Evolutionary conservation across 2,329 filamentous ascomycete species (phyloP).

Genomic region (Aspergillus ibericus): DNA sequence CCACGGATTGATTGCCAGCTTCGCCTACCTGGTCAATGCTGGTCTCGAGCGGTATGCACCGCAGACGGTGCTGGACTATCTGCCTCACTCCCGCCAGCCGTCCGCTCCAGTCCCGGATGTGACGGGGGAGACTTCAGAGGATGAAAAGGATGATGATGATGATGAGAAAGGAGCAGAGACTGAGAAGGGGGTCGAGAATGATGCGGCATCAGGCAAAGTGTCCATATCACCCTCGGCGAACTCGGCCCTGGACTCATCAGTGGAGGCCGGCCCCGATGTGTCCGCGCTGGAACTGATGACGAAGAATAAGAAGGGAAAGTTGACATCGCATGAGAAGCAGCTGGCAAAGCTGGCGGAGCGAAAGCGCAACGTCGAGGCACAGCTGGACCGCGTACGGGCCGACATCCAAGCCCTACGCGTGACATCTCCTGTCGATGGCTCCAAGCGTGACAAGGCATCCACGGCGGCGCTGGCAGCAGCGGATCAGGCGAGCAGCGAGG

Average conservation of each 20-base stretch:
- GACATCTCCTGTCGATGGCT: not conserved
- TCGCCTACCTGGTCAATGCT: slow-evolving; percentile 38
- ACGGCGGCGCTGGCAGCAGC: slow-evolving; percentile 14
- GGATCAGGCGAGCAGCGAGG: slow-evolving; percentile 20
- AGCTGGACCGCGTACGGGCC: slow-evolving; percentile 36
- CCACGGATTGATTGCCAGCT: slow-evolving; percentile 38
- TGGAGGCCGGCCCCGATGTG: slow-evolving; percentile 23
- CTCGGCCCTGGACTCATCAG: slow-evolving; percentile 20
- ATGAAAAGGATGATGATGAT: not conserved
- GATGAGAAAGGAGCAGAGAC: not conserved
- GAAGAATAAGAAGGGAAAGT: slow-evolving; percentile 31
- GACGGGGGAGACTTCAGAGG: no score
- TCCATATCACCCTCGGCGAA: slow-evolving; percentile 14
- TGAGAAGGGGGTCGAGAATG: not conserved
- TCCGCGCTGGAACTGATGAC: slow-evolving; percentile 27
- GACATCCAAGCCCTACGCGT: slow-evolving; percentile 34
- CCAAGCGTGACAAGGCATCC: slow-evolving; percentile 14
- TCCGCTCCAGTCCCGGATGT: slow-evolving; percentile 5
- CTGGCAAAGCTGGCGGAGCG: slow-evolving; percentile 44
- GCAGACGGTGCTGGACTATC: slow-evolving; percentile 50
- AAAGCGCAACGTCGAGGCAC: slow-evolving; percentile 40
- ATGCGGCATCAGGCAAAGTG: slow-evolving; percentile 15
- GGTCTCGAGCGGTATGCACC: slow-evolving; percentile 54
- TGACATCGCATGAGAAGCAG: slow-evolving; percentile 43
- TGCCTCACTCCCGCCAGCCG: slow-evolving; percentile 37